A percentile compares a stretch with the other conserved stretches of the same genome.
Evolutionary conservation across 2,329 filamentous ascomycete genomes (phyloP).

Genomic region (Colletotrichum camelliae): DNA sequence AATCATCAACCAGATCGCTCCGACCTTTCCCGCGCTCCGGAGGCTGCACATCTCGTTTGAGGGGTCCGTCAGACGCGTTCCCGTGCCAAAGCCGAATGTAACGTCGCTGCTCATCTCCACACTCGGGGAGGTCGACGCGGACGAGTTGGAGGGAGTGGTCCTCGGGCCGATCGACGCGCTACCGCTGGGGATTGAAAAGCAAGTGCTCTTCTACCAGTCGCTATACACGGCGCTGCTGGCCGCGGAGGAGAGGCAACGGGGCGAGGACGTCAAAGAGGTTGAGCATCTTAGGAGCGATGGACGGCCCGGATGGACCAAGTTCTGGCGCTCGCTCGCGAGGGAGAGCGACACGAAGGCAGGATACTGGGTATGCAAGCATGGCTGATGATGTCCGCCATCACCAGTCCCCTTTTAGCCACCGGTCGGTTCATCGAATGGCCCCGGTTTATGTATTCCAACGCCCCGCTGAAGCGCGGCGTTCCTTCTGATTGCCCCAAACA

Average conservation of each 20-base stretch:
- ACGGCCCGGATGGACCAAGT: slow-evolving; percentile 20
- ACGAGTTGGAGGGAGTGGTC: slow-evolving; percentile 1
- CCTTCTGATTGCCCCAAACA: background rate
- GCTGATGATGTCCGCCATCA: background rate
- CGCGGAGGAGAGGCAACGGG: background rate
- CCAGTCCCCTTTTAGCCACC: background rate
- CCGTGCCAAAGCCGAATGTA: slow-evolving; percentile 14
- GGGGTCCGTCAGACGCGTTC: slow-evolving; percentile 18
- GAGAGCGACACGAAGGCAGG: background rate
- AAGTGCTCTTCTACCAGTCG: slow-evolving; percentile 18
- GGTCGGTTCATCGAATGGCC: background rate
- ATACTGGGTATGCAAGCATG: slow-evolving; percentile 22
- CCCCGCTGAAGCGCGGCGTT: background rate
- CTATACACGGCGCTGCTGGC: slow-evolving; percentile 14
- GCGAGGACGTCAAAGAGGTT: slow-evolving; percentile 7
- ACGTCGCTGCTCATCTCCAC: slow-evolving; percentile 19
- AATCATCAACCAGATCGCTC: slow-evolving; percentile 4
- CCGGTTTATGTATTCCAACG: background rate
- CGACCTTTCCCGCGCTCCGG: slow-evolving; percentile 18
- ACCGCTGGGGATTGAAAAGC: slow-evolving; percentile 1
- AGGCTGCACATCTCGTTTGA: slow-evolving; percentile 20
- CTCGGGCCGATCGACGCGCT: slow-evolving; percentile 15
- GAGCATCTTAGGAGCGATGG: slow-evolving; percentile 16
- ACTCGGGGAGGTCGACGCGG: slow-evolving; percentile 12
- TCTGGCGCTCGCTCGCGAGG: slow-evolving; percentile 12